phyloP scores from a whole-genome alignment of 208 protist genomes.

The Plasmodiophora brassicae region DNA sequence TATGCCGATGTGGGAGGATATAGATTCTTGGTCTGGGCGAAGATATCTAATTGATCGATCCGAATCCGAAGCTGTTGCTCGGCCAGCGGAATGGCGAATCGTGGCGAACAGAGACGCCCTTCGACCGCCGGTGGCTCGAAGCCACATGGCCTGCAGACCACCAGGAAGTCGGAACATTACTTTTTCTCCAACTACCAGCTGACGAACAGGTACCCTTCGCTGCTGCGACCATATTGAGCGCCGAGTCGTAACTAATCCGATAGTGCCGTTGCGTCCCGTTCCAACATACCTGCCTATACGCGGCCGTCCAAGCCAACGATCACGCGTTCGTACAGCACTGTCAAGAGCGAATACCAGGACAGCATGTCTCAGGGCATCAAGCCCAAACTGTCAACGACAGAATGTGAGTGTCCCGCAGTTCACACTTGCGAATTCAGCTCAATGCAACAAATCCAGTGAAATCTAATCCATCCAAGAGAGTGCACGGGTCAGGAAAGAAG shows the following conservation, averaged over 20 bases:
- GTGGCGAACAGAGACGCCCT: no score
- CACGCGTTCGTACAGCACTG: background rate
- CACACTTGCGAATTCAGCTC: background rate
- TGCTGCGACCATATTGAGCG: background rate
- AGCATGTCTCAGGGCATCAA: background rate
- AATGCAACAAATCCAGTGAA: no score
- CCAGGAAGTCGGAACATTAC: no score
- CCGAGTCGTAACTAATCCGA: background rate
- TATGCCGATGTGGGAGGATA: no score
- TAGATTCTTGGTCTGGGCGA: no score
- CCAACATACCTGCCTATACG: background rate
- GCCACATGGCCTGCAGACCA: no score
- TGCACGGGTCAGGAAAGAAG: background rate
- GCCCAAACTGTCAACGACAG: background rate
- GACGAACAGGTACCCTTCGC: slow-evolving; percentile 3
- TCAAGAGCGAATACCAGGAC: background rate
- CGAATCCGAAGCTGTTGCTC: no score
- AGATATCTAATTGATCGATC: no score
- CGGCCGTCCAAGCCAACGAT: background rate
- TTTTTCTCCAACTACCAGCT: slow-evolving; percentile 20
- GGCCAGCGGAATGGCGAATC: no score
- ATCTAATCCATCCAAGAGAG: no score
- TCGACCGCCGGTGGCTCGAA: no score
- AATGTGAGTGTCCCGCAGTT: background rate
- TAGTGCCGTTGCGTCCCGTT: background rate